phyloP scores from a whole-genome alignment of 192 early-diverging fungal genomes.

The Linderina pennispora region DNA sequence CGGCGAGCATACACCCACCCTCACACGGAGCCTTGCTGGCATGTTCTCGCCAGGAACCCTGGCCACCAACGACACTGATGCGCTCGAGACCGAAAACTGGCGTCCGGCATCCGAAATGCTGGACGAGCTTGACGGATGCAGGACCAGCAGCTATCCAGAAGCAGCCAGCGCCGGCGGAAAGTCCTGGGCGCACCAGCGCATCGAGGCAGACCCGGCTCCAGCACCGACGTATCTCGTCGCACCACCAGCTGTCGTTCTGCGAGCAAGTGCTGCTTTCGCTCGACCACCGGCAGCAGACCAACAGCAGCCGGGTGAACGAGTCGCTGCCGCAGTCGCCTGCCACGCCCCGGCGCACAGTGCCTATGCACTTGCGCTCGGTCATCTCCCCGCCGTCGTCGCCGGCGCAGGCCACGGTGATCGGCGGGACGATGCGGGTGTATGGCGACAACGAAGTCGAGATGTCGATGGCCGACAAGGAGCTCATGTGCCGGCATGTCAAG shows the following conservation, averaged over 20 bases:
- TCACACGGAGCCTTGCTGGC: too few relatives aligned
- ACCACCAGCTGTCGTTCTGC: conserved; percentile 24
- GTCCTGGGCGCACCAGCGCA: too few relatives aligned
- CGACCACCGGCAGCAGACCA: conserved; percentile 11
- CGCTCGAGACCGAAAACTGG: conserved; percentile 1
- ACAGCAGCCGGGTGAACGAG: too few relatives aligned
- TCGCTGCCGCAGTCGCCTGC: too few relatives aligned
- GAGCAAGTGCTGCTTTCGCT: conserved; percentile 34
- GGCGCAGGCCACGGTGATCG: conserved; percentile 23
- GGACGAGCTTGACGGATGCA: too few relatives aligned
- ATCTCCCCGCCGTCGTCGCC: conserved; percentile 24
- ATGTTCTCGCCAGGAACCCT: too few relatives aligned
- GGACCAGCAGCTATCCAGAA: not conserved
- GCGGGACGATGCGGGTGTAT: conserved; percentile 42
- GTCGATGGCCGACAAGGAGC: conserved; percentile 18
- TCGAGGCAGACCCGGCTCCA: too few relatives aligned
- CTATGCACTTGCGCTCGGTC: too few relatives aligned
- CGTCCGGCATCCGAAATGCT: not conserved
- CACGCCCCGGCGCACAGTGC: too few relatives aligned
- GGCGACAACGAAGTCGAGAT: conserved; percentile 28
- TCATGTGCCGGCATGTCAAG: conserved; percentile 38
- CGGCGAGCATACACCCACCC: too few relatives aligned
- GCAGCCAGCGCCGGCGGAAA: too few relatives aligned
- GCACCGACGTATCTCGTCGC: conserved; percentile 14
- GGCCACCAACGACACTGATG: not conserved